Evolutionary conservation across 352 stramenopile species (phyloP), one percentile per base, ranked within the genome.

Genomic region (Halophytophthora batemanensis): DNA sequence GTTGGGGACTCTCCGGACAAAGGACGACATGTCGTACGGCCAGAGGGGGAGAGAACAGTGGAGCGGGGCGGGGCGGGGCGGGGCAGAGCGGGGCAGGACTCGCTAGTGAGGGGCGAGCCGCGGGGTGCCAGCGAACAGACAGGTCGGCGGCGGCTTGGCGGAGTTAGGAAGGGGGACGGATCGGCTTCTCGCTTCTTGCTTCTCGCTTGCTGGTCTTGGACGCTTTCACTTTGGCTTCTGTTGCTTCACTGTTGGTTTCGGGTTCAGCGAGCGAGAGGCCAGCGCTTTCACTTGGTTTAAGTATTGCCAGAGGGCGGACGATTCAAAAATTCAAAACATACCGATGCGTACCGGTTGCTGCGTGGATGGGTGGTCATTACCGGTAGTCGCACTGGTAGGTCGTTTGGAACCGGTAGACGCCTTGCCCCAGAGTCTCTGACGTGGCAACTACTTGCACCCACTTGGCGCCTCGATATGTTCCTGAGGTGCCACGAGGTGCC

Each of bases 241-340:
- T 35, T 38, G 33, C 6, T 13, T 50, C 13, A 13, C 23, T 38
- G 28, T 33, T 6, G 25, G 25, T 66, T 53, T 35, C 19, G 25
- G 36, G 56, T 50, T 59, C 51, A 50, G 53, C 50, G 31, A 31
- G 45, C 45, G 45, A 37, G 17, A 13, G 44, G 47, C n/a, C n/a
- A n/a, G 31, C 23, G 45, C 10, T 15, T 23, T 61, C 8, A 57
- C 61, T 75, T 67, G 53, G 5, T 12, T 49, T 71, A 33, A 69
- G 31, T 74, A 71, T 61, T 18, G 0, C 8, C 13, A 47, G 62
- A n/a, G 50, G 19, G 7, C 2, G 12, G 18, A 13, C n/a, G 22
- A 53, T 68, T 74, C 53, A 34, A 64, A 76, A 52, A 57, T 76
- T 76, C 19, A 70, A 76, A 67, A 8, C 14, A 5, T 2, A 7